Base-by-base conservation (phyloP, 2,329 filamentous ascomycete genomes). In the Trichoderma sp. region DNA sequence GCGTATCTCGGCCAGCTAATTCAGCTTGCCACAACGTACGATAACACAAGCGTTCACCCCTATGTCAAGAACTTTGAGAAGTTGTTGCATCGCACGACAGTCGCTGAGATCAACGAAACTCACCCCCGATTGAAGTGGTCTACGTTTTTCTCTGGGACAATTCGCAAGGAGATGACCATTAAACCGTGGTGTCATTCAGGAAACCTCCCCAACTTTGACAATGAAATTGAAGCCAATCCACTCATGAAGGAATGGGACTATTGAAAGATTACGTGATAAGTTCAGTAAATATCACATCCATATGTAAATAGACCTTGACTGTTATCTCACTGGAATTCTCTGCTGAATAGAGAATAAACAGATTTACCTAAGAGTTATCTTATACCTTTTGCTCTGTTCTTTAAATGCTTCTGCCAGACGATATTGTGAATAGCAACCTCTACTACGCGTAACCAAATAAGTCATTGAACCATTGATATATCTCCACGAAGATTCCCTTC, bases 151-250 rank as follows among this genome's bases (percentile, higher is more conserved):
- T 53, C 47, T 13, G 20, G 11, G 0, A 23, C n/a, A 3, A 53
- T 94, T 64, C 79, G 84, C 7, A 83, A 87, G 77, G 91, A 94
- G 82, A 87, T 85, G 72, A 74, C 74, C 0, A 71, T 88, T 53
- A 94, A 94, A 83, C 91, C 91, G 0, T 94, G 91, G 91, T 87
- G 87, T 11, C 91, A 93, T 80, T 89, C 88, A 2, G 92, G 90
- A 3, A 83, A 86, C 58, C 83, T 91, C 69, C 86, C 83, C 63
- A 85, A 84, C 0, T 91, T 92, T 77, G 85, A 85, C 0, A 81
- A 85, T 55, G 63, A 47, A 28, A 65, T 65, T 65, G 32, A 62
- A 36, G 8, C 58, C 9, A 62, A 62, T 20, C 9, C 12, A 3
- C 20, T 53, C 20, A 53, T 53, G 20, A 53, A 53, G 47, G 47